These are phyloP conservation scores for Lasiosphaeria ovina DNA, from an alignment of 495 filamentous ascomycete species.

Conservation along the genomic window DNA sequence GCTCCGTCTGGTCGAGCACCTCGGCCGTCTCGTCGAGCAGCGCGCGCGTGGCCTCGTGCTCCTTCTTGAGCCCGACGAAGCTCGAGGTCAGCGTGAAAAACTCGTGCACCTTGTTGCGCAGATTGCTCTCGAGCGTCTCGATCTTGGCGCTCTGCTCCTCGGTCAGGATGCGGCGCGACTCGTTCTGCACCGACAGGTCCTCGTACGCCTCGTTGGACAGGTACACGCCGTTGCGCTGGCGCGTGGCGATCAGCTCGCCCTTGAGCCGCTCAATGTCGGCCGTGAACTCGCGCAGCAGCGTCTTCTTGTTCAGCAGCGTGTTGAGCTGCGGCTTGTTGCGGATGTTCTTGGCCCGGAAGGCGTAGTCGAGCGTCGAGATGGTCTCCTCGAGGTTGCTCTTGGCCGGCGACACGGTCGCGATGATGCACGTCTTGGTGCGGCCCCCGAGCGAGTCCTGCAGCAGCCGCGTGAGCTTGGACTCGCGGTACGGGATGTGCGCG, in stretches of 20 bases:
- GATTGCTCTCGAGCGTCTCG: conserved; percentile 83
- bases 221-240: conserved; percentile 93
- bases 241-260: conserved; percentile 86
- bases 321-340: conserved; percentile 97
- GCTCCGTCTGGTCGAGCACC: conserved; percentile 82
- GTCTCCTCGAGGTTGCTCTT: conserved; percentile 96
- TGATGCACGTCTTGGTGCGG: conserved; percentile 96
- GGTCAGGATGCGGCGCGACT: conserved; percentile 85
- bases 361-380: conserved; percentile 95
- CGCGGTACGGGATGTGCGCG: conserved; percentile 90
- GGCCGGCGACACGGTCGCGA: conserved; percentile 91
- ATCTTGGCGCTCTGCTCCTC: conserved; percentile 92
- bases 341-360: conserved; percentile 96
- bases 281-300: conserved; percentile 83
- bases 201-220: conserved; percentile 81
- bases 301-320: conserved; percentile 86
- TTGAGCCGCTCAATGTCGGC: conserved; percentile 92
- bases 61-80: conserved; percentile 81
- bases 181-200: conserved; percentile 82
- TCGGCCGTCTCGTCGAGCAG: conserved; percentile 74
- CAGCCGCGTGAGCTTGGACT: conserved; percentile 92
- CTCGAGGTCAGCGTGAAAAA: conserved; percentile 79
- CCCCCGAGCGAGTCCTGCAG: conserved; percentile 96
- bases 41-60: conserved; percentile 71
- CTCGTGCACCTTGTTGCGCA: conserved; percentile 89